Evolutionary conservation across 2,329 filamentous ascomycete genomes (phyloP), one percentile per base, ranked within the genome.

Genomic region (Colletotrichum navitas): DNA sequence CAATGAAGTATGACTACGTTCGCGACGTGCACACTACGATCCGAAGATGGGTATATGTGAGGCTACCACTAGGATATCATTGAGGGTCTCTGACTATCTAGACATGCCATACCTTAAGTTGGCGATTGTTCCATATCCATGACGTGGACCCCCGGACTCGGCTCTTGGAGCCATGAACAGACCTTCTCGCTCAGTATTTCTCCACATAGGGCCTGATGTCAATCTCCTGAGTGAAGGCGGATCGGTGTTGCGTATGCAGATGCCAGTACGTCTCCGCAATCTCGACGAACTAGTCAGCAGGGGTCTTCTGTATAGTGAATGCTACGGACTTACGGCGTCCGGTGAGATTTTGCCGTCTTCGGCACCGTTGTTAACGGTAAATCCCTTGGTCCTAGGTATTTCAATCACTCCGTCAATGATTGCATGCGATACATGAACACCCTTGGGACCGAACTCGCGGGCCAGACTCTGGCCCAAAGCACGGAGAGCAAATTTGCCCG

Each of bases 211-310:
- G 94, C 74, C 94, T 85, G 39, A 95, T 83, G 80, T 97, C 94
- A 75, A 97, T 81, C 82, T 97, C 93, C 78, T 93, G 93, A 0
- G 93, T 94, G 77, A 95, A 97, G 2, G 90, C 90, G 7, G 92
- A 93, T 75, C 89, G 87, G 41, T 91, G 92, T 83, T 97, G 94
- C 0, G 90, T 92, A 78, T 97, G 94, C 77, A 97, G 79, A 78
- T 91, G 85, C 93, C 94, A 97, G 78, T 97, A 97, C 14, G 89
- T 88, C 74, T 97, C 93, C 14, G 94, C 94, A 85, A 97, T 97
- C 90, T 95, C 56, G 24, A 43, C n/a, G 63, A 16, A 51, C 56
- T 63, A 34, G 73, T 75, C 51, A 68, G 49, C 26, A 66, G 71
- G 21, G 32, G 26, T 41, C 5, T 36, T 68, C 36, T 56, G 74